Conservation (phyloP, 352 stramenopile species). For the Phytophthora sp. region DNA sequence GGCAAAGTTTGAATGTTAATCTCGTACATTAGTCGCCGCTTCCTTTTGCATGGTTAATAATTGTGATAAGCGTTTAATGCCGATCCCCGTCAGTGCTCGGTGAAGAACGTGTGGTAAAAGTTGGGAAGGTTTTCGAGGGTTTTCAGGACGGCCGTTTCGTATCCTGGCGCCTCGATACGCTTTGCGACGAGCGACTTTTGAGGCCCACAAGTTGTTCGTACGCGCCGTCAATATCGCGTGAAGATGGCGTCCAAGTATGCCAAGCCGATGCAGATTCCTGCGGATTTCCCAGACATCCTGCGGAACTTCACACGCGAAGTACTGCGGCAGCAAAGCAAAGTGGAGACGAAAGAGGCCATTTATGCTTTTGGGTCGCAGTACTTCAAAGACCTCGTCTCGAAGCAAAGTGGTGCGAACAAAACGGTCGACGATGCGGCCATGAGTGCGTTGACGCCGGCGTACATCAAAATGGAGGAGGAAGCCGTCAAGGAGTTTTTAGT, state of each 20-base stretch:
- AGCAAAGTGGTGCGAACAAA: conserved; percentile 30
- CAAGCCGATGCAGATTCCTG: conserved; percentile 78
- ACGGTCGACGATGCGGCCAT: conserved; percentile 3
- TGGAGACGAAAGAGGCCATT: conserved; percentile 82
- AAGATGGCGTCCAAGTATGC: conserved; percentile 86
- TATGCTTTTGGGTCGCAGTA: conserved; percentile 78
- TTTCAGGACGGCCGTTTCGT: too few relatives aligned
- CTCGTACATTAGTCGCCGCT: background rate
- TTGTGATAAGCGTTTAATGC: too few relatives aligned
- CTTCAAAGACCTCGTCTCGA: conserved; percentile 66
- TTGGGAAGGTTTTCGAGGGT: too few relatives aligned
- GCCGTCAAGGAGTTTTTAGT: conserved; percentile 56
- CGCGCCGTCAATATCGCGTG: background rate
- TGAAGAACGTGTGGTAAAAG: background rate
- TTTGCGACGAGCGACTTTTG: conserved; percentile 21
- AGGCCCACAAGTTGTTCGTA: background rate
- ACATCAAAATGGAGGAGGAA: conserved; percentile 71
- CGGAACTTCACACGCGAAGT: conserved; percentile 82
- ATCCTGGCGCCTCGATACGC: background rate
- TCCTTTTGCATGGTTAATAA: background rate
- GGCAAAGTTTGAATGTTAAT: conserved; percentile 8
- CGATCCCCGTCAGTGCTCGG: too few relatives aligned
- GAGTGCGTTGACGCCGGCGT: conserved; percentile 39
- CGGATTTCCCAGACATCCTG: conserved; percentile 76
- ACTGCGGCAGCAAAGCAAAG: conserved; percentile 80